These are phyloP conservation scores for Hansenula sp. DNA, from an alignment of 1,139 yeast genomes.

Conservation along the genomic window DNA sequence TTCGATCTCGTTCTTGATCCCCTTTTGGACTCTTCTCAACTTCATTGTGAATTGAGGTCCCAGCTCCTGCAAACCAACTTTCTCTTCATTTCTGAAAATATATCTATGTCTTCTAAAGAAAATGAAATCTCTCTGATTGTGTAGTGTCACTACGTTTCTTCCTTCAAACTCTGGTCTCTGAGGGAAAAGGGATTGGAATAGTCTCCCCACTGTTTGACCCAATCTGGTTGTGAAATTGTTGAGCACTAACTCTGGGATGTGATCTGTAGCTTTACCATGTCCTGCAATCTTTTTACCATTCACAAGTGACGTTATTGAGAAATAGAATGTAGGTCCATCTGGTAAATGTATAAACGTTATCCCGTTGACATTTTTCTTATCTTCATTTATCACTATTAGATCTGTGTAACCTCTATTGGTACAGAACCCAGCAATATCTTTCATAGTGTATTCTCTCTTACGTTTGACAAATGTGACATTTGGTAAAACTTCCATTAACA, in stretches of 20 bases:
- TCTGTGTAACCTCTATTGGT: conserved; percentile 82
- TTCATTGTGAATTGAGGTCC: conserved; percentile 96
- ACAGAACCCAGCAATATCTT: conserved; percentile 82
- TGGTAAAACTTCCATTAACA: conserved; percentile 80
- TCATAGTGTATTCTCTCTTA: conserved; percentile 75
- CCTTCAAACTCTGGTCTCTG: conserved; percentile 92
- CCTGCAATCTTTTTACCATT: conserved; percentile 76
- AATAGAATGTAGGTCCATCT: conserved; percentile 91
- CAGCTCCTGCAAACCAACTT: conserved; percentile 89
- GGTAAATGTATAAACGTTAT: conserved; percentile 91
- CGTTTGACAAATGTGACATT: conserved; percentile 83
- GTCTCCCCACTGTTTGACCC: conserved; percentile 87
- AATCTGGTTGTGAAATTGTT: conserved; percentile 89
- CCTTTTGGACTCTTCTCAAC: conserved; percentile 84
- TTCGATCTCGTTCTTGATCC: conserved; percentile 84
- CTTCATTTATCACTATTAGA: conserved; percentile 85
- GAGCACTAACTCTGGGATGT: conserved; percentile 84
- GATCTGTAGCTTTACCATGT: conserved; percentile 88
- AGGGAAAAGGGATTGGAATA: conserved; percentile 90
- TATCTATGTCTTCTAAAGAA: conserved; percentile 95
- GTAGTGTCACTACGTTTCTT: conserved; percentile 90
- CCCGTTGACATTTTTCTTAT: conserved; percentile 87
- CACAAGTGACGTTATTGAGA: conserved; percentile 73
- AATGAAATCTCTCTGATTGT: conserved; percentile 92
- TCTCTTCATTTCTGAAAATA: conserved; percentile 81